Conservation (phyloP, 1,284 basidiomycete genomes). For the Ganoderma boninense region DNA sequence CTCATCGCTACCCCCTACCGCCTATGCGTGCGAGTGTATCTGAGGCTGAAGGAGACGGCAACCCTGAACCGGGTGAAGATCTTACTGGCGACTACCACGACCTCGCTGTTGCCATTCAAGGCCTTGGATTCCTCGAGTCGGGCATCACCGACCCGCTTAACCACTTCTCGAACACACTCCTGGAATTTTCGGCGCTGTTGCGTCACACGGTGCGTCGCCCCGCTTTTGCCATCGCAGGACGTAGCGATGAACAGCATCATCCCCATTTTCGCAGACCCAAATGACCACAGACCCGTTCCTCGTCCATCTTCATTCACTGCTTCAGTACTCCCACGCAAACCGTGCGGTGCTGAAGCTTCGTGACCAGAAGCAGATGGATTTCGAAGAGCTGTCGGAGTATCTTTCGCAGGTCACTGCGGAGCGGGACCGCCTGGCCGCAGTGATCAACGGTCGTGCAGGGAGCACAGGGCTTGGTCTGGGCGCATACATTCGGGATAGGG, state of each 20-base stretch:
- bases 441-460: conserved; percentile 83
- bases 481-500: conserved; percentile 93
- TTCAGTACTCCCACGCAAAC: conserved; percentile 91
- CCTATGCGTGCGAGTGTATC: conserved; percentile 51
- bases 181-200: conserved; percentile 90
- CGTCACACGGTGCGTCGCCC: conserved; percentile 75
- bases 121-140: conserved; percentile 96
- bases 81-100: conserved; percentile 97
- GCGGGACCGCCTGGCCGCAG: conserved; percentile 89
- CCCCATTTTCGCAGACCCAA: conserved; percentile 67
- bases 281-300: conserved; percentile 90
- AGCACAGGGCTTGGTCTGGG: conserved; percentile 85
- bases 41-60: conserved; percentile 85
- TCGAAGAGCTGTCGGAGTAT: conserved; percentile 97
- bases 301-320: conserved; percentile 86
- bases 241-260: background rate
- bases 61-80: conserved; percentile 84
- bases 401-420: conserved; percentile 91
- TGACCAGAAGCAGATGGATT: conserved; percentile 98
- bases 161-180: conserved; percentile 93
- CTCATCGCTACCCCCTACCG: conserved; percentile 33
- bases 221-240: too few species aligned
- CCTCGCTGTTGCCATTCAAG: conserved; percentile 93
- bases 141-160: conserved; percentile 98
- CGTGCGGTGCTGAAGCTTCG: conserved; percentile 91